phyloP scores from a whole-genome alignment of 75 land plant species.

The Selaginella tamariscina region DNA sequence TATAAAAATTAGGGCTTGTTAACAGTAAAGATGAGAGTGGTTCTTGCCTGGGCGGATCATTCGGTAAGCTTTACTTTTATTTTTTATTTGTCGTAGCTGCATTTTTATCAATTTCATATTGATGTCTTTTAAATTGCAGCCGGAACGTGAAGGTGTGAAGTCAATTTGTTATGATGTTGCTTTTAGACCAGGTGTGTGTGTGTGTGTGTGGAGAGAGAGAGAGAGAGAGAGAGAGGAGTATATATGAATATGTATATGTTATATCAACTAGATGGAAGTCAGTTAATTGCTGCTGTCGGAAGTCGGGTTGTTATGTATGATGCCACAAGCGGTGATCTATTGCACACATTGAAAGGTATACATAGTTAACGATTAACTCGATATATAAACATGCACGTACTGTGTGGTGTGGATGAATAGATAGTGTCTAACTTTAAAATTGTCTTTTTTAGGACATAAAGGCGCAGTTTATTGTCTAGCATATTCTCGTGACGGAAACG shows the following conservation, averaged over 20 bases:
- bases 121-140: slow-evolving; percentile 17
- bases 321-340: slow-evolving; percentile 28
- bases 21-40: slow-evolving; percentile 25
- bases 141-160: slow-evolving; percentile 24
- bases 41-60: slow-evolving; percentile 28
- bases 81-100: too few species aligned
- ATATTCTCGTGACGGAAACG: slow-evolving; percentile 34
- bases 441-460: slow-evolving; percentile 21
- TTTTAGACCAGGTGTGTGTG: slow-evolving; percentile 23
- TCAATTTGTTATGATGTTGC: slow-evolving; percentile 27
- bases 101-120: neutral
- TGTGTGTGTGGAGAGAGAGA: too few species aligned
- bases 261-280: slow-evolving; percentile 23
- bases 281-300: slow-evolving; percentile 30
- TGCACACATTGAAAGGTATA: slow-evolving; percentile 29
- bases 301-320: slow-evolving; percentile 30
- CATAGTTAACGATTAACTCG: neutral
- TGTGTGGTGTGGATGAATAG: neutral
- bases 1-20: too few species aligned
- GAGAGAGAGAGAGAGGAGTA: too few species aligned
- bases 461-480: slow-evolving; percentile 31
- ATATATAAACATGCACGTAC: neutral
- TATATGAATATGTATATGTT: neutral
- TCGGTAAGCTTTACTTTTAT: slow-evolving; percentile 15
- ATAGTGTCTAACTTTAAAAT: neutral